Evolutionary conservation across 441 rosid species (phyloP), one percentile per base, ranked within the genome.

Genomic region (Gossypium davidsonii): DNA sequence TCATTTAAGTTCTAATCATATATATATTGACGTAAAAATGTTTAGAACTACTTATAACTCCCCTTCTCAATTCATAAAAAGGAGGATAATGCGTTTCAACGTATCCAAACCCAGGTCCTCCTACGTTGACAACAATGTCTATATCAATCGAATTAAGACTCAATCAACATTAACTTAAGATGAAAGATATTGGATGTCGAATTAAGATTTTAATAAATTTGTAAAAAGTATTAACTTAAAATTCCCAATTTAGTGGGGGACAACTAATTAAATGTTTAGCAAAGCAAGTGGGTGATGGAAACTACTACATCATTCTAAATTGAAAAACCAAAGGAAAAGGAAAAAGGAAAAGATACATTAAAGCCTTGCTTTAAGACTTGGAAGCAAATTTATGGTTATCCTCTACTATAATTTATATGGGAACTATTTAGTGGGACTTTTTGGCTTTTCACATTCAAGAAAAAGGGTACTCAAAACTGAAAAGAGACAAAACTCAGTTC

Each of bases 361-460:
- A 58, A 59, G 76, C 51, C 58, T 51, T 71, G 52, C 76, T 74
- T 71, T 74, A 17, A 18, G 72, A 4, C 51, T 51, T 11, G 25
- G 8, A 37, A 37, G 62, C 55, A 21, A 23, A 4, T 70, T 4
- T 55, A 11, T 56, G 57, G 44, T 25, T 26, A 56, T 55, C 25
- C 61, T 59, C 28, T n/a, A n/a, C 52, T 52, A 53, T 3, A 17
- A 62, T 44, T 71, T 37, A 58, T 37, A 2, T 21, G 8, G 20
- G 60, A 62, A 37, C 17, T 73, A 15, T 3, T 44, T 73, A 44
- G 73, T 74, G 64, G 67, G 48, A 44, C 71, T 69, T 23, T 17
- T 12, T 57, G 34, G 34, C 39, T 74, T 71, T 78, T 74, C 78
- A 65, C 73, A 65, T 42, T 71, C 60, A 17, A n/a, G 49, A n/a